Evolutionary conservation across 2,329 filamentous ascomycete species (phyloP), one percentile per base, ranked within the genome.

Genomic region (Penicillium digitatum): DNA sequence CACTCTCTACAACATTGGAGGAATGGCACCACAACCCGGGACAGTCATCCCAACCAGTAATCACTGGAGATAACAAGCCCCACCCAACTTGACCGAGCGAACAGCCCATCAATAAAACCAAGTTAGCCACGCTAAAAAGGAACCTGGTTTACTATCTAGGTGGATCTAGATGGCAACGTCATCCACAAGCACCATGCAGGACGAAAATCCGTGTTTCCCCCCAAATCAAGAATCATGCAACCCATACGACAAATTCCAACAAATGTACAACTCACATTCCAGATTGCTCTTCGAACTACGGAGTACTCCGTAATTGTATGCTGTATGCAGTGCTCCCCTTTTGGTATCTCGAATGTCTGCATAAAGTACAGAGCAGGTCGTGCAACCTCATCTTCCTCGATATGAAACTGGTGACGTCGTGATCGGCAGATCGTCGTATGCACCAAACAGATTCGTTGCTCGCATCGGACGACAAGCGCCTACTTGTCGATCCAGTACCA

Each of bases 371-470:
- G 10, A 27, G 24, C 49, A 40, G 40, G 35, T 22, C 42, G 27
- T 47, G 34, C 10, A 10, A 55, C 24, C 34, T 11, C 24, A 10
- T 22, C 20, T 31, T 32, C 16, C 35, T 18, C 7, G 11, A 38
- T 27, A 34, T 12, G 26, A 38, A 11, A 50, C 14, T 5, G 20
- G 50, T 60, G 58, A 62, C 55, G 55, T 60, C 42, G 53, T 49
- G 59, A 60, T 60, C 58, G 58, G 22, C 55, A 26, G 20, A n/a
- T 31, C 40, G 27, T 49, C 40, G 22, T 37, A 56, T 40, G 24
- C 34, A 43, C 18, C 11, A 16, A 37, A 20, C 1, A 6, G 3
- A 48, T 29, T 42, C 27, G 20, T 26, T n/a, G 2, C 12, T 40
- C 14, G 5, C 10, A 18, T 49, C 6, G 10, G 35, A 10, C 16